A percentile compares a stretch with the other conserved stretches of the same genome.
phyloP scores from a whole-genome alignment of 805 yeast genomes.

The Saccharomyces paradoxus region DNA sequence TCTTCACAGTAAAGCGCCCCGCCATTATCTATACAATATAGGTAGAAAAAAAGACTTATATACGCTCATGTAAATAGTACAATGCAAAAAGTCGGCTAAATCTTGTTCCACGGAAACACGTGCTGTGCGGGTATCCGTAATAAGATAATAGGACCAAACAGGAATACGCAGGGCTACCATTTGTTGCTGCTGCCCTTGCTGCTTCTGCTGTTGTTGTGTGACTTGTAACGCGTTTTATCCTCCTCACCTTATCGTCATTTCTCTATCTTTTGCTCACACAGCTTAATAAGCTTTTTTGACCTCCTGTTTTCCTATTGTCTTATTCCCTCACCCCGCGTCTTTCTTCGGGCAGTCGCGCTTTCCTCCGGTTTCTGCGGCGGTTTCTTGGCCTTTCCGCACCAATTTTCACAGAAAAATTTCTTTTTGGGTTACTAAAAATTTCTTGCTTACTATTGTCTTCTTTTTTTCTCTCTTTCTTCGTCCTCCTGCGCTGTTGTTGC shows the following conservation, averaged over 20 bases:
- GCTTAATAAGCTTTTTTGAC: not conserved
- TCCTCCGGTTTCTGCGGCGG: not conserved
- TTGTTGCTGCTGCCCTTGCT: not conserved
- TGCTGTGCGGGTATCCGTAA: not conserved
- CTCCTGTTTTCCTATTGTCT: not conserved
- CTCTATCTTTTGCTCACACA: not conserved
- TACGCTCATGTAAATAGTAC: not conserved
- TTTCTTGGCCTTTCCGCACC: not conserved
- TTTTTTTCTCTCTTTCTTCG: not conserved
- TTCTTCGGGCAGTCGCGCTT: not conserved
- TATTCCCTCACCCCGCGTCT: not conserved
- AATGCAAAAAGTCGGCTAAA: not conserved
- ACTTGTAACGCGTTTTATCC: not conserved
- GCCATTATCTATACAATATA: not conserved
- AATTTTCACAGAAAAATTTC: not conserved
- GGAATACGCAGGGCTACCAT: not conserved
- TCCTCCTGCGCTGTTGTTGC: not conserved
- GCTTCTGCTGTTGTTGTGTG: not conserved
- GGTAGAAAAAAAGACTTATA: not conserved
- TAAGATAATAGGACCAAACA: not conserved
- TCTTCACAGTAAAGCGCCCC: not conserved
- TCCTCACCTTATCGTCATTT: not conserved
- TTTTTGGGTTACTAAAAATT: not conserved
- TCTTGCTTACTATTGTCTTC: not conserved
- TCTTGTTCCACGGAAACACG: not conserved